Evolutionary conservation across 257 asterid species (phyloP).

Genomic region (Solanum rostratum): DNA sequence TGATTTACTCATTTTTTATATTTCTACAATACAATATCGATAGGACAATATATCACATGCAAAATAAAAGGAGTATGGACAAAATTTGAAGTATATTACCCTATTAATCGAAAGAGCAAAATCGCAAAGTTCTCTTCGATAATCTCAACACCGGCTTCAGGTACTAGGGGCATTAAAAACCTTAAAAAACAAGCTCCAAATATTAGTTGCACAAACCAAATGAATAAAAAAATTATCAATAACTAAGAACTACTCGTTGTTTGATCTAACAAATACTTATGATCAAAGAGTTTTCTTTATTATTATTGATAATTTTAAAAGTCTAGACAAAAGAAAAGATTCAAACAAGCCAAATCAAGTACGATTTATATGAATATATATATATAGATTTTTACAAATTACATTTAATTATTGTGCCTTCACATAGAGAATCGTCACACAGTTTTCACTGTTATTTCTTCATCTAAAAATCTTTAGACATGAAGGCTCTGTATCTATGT

Average conservation of each 20-base stretch:
- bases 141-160: neutral
- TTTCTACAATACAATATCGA: neutral
- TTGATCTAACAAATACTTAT: neutral
- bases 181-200: neutral
- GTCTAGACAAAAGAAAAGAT: too few species aligned
- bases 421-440: neutral
- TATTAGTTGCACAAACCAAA: neutral
- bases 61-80: neutral
- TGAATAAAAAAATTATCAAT: neutral
- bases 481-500: neutral
- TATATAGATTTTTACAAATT: too few species aligned
- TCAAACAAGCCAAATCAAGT: too few species aligned
- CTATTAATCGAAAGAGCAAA: neutral
- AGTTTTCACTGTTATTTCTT: too few species aligned
- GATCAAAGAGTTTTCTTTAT: too few species aligned
- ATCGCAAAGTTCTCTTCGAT: neutral
- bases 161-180: neutral
- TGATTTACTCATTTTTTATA: neutral
- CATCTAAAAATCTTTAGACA: neutral
- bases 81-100: neutral
- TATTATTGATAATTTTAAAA: too few species aligned
- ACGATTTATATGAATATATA: neutral
- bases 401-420: neutral
- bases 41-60: neutral
- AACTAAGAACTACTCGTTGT: neutral